phyloP scores from a whole-genome alignment of 1,284 basidiomycete genomes.

The Cutaneotrichosporon sp. region DNA sequence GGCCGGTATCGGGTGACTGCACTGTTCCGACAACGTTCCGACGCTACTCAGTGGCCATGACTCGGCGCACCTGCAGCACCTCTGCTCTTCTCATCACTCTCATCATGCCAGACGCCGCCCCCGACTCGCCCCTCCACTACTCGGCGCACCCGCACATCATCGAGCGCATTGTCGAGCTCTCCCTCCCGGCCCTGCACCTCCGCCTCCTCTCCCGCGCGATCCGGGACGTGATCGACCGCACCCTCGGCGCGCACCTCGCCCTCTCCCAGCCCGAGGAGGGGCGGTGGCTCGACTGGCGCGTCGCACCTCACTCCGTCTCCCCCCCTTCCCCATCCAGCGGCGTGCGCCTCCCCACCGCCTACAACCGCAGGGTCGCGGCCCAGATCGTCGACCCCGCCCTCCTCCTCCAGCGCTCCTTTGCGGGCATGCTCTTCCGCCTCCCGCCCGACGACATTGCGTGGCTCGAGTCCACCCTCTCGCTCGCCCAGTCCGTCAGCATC shows the following conservation, averaged over 20 bases:
- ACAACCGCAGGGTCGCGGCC: neutral
- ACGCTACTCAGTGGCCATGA: neutral
- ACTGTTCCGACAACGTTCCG: neutral
- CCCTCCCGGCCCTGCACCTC: neutral
- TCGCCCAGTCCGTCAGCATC: neutral
- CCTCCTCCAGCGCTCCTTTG: neutral
- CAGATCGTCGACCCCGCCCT: constrained; percentile 1
- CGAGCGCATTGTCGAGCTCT: constrained; percentile 3
- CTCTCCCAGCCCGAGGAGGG: neutral
- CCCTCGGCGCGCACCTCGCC: neutral
- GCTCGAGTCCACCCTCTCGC: neutral
- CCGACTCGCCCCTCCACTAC: neutral
- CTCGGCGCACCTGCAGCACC: too few relatives aligned
- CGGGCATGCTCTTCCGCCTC: neutral
- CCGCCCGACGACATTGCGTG: neutral
- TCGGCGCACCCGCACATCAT: neutral
- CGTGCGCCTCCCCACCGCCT: neutral
- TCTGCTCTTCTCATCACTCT: too few relatives aligned
- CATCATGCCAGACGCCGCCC: neutral
- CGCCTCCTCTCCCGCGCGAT: neutral
- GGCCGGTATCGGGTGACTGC: neutral
- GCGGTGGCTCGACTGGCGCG: neutral
- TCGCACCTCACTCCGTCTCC: too few relatives aligned
- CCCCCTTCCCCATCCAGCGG: too few relatives aligned
- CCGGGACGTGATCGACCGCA: neutral